These are phyloP conservation scores for Stagonosporopsis cucurbitacearum DNA, from an alignment of 2,329 filamentous ascomycete species.

Conservation along the genomic window DNA sequence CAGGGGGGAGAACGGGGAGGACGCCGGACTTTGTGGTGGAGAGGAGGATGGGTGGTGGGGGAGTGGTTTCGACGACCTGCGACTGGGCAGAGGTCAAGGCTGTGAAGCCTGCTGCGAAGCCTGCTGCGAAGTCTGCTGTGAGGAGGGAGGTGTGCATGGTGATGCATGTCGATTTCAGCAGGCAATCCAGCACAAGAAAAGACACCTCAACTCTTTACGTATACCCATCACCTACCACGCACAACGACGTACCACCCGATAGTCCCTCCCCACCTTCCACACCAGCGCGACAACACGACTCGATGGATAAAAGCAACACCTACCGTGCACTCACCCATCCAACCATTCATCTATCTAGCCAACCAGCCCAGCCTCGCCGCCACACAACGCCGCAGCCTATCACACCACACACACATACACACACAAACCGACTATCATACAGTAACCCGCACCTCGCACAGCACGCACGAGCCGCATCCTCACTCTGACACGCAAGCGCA, in stretches of 20 bases:
- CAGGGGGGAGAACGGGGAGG: slow-evolving; percentile 24
- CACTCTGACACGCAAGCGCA: neutral
- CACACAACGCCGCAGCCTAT: neutral
- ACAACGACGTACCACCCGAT: neutral
- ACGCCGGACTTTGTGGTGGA: slow-evolving; percentile 32
- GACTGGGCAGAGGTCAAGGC: slow-evolving; percentile 19
- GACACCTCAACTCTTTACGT: neutral
- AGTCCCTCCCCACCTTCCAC: neutral
- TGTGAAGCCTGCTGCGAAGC: slow-evolving; percentile 19
- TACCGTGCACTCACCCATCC: too few species aligned
- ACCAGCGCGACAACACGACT: slow-evolving; percentile 11
- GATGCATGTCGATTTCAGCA: too few species aligned
- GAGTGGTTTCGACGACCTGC: slow-evolving; percentile 27
- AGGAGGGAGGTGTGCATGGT: slow-evolving; percentile 13
- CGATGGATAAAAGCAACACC: too few species aligned
- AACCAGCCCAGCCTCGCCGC: neutral
- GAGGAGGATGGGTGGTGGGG: slow-evolving; percentile 23
- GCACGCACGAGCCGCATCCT: neutral
- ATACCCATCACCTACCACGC: neutral
- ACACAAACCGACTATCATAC: too few species aligned
- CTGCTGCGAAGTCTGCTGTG: slow-evolving; percentile 19
- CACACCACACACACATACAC: too few species aligned
- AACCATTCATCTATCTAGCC: neutral
- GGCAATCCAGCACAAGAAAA: neutral
- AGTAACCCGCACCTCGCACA: neutral